Evolutionary conservation across 192 early-diverging fungal species (phyloP), one percentile per base, ranked within the genome.

Genomic region (Backusella sp.): DNA sequence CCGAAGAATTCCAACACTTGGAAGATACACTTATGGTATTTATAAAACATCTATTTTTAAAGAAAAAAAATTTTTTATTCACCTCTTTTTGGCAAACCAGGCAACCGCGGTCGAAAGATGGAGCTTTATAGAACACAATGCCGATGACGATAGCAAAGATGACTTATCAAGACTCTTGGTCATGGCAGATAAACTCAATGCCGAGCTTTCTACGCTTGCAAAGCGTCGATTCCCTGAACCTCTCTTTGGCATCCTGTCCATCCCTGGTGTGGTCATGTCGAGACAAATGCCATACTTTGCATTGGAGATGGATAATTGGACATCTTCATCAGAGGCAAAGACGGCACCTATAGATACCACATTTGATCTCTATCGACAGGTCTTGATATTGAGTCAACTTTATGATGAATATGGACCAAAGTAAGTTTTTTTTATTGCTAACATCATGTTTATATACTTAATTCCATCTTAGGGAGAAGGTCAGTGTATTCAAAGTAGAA

Each of bases 401-500:
- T 88, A 86, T 79, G 84, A 85, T 69, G 70, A 73, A 42, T 79
- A 84, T 79, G 84, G 84, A 1, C 79, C 80, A 32, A 83, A 85
- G 88, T 89, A 82, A 73, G 41, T 12, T 1, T 4, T 1, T 4
- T 23, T 59, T 11, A 21, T 21, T 46, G 21, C 32, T 32, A 32
- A 32, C 32, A 15, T 46, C 46, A 75, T 35, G 32, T 3, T 32
- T 32, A 32, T 32, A 32, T 32, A 32, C 32, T 32, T 32, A 32
- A 32, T 32, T 32, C 32, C 3, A 32, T 32, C 32, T 32, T 32
- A 82, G 82, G n/a, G 71, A 77, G 52, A 83, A 79, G 42, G 68
- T 73, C 3, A 75, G 80, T 34, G 76, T 87, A 21, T 91, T 94
- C 70, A 90, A 93, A 56, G 87, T 93, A 65, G 91, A 93, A 56